Evolutionary conservation across 2,329 filamentous ascomycete species (phyloP).

Genomic region (Metarhizium album): DNA sequence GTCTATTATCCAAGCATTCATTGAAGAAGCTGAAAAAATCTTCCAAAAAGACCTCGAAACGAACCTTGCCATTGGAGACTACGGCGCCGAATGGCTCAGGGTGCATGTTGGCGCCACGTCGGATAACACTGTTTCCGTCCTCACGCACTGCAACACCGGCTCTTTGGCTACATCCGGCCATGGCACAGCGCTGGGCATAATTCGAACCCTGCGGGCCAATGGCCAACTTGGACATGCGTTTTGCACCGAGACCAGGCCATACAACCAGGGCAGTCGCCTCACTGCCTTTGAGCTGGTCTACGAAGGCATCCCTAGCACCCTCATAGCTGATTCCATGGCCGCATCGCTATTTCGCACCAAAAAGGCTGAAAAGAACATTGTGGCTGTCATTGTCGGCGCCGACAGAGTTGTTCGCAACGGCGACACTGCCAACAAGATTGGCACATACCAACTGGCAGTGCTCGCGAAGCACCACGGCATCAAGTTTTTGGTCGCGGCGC

Average conservation of each 20-base stretch:
- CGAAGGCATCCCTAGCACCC: conserved; percentile 79
- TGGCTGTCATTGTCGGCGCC: conserved; percentile 85
- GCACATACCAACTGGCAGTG: conserved; percentile 88
- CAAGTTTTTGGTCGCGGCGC: conserved; percentile 91
- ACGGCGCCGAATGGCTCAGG: conserved; percentile 76
- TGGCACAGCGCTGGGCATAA: conserved; percentile 88
- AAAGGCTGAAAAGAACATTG: conserved; percentile 55
- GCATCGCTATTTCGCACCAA: conserved; percentile 64
- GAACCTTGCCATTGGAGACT: conserved; percentile 73
- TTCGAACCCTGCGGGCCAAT: conserved; percentile 65
- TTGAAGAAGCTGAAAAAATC: conserved; percentile 75
- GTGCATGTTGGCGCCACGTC: conserved; percentile 40
- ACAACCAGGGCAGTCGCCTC: conserved; percentile 92
- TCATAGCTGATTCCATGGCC: conserved; percentile 96
- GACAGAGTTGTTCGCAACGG: conserved; percentile 94
- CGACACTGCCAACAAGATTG: conserved; percentile 97
- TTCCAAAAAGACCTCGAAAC: conserved; percentile 77
- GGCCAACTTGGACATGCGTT: conserved; percentile 69
- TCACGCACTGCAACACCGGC: conserved; percentile 97
- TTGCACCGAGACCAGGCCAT: conserved; percentile 93
- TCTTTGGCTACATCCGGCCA: conserved; percentile 97
- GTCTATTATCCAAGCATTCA: conserved; percentile 57
- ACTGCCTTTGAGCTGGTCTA: conserved; percentile 96
- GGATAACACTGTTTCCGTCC: conserved; percentile 54
- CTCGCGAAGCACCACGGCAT: conserved; percentile 78